phyloP scores from a whole-genome alignment of 192 early-diverging fungal genomes.

The Martensiomyces pterosporus region DNA sequence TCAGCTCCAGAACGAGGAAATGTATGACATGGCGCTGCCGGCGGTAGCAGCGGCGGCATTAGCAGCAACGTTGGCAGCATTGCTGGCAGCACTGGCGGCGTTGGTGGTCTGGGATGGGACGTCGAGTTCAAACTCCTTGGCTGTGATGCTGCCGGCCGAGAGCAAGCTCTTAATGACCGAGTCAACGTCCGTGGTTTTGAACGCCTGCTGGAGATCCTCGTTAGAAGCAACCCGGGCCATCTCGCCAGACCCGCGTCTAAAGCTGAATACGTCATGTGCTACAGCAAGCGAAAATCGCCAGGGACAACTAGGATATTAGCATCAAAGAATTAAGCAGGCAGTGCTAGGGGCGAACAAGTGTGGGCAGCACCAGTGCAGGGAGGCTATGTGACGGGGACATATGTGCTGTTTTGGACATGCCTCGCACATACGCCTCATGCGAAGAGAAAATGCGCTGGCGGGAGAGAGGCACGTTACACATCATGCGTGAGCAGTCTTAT shows the following conservation, averaged over 20 bases:
- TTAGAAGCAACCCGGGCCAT: constrained; percentile 25
- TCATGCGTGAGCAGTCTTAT: too few relatives aligned
- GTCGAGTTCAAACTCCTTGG: constrained; percentile 40
- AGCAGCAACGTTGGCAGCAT: constrained; percentile 40
- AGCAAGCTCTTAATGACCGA: constrained; percentile 45
- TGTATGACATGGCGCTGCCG: constrained; percentile 31
- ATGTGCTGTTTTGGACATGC: too few relatives aligned
- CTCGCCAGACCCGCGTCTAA: constrained; percentile 12
- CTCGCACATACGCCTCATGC: too few relatives aligned
- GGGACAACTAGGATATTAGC: background rate
- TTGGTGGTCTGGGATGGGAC: constrained; percentile 42
- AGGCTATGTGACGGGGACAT: too few relatives aligned
- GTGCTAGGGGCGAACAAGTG: too few relatives aligned
- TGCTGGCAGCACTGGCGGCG: constrained; percentile 30
- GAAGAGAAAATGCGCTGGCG: too few relatives aligned
- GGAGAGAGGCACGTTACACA: too few relatives aligned
- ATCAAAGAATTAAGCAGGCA: too few relatives aligned
- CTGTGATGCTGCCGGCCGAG: constrained; percentile 23
- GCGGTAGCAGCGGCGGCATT: constrained; percentile 33
- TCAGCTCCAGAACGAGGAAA: constrained; percentile 44
- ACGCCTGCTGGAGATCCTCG: constrained; percentile 33
- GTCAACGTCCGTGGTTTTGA: constrained; percentile 36
- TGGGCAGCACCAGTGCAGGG: too few relatives aligned
- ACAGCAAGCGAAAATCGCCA: constrained; percentile 7
- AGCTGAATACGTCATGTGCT: constrained; percentile 39